Percentiles rank a stretch among this genome's conserved stretches.
These are phyloP conservation scores for Epichloe typhina DNA, from an alignment of 2,329 filamentous ascomycete species.

Conservation along the genomic window DNA sequence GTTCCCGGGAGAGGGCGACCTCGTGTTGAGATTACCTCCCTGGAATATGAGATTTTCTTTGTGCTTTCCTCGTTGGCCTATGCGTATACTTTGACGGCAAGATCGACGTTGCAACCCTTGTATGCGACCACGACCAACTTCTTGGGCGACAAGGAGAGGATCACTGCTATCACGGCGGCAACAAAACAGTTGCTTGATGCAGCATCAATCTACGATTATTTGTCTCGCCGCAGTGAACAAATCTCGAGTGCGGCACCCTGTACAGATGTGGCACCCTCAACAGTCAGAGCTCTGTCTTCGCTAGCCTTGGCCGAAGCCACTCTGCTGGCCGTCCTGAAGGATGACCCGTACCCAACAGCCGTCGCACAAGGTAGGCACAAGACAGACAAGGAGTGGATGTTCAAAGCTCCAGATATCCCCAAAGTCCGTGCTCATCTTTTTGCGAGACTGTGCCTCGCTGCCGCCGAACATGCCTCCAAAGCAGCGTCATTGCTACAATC, in stretches of 20 bases:
- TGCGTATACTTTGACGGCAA: conserved; percentile 58
- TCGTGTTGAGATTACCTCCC: conserved; percentile 55
- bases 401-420: conserved; percentile 73
- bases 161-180: conserved; percentile 55
- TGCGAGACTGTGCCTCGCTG: conserved; percentile 74
- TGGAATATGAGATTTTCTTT: conserved; percentile 78
- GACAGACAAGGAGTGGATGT: conserved; percentile 92
- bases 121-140: conserved; percentile 53
- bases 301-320: conserved; percentile 80
- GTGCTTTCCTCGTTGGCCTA: conserved; percentile 64
- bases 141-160: conserved; percentile 51
- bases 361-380: conserved; percentile 73
- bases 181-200: conserved; percentile 69
- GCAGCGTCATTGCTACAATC: conserved; percentile 41
- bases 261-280: conserved; percentile 39
- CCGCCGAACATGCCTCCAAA: conserved; percentile 73
- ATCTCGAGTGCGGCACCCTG: conserved; percentile 29
- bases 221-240: conserved; percentile 43
- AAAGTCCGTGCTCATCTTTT: conserved; percentile 83
- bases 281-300: conserved; percentile 42
- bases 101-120: conserved; percentile 58
- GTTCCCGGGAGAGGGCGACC: conserved; percentile 51
- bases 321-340: conserved; percentile 78
- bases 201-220: conserved; percentile 62
- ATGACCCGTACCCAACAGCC: conserved; percentile 79